Conservation (phyloP, 1,284 basidiomycete species). For the Malassezia sp. region DNA sequence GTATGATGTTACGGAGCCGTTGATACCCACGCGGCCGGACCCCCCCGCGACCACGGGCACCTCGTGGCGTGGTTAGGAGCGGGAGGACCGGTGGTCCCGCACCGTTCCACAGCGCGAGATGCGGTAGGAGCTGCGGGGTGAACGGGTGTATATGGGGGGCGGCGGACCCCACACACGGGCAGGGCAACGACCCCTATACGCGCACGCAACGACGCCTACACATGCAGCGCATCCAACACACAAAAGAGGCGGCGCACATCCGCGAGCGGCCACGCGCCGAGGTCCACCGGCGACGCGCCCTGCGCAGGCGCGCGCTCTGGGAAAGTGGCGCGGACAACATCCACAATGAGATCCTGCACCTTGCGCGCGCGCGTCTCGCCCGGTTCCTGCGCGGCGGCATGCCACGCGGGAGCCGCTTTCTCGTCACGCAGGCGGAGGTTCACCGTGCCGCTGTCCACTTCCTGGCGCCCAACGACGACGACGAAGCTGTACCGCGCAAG, state of each 20-base stretch:
- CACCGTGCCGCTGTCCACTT: constrained; percentile 26
- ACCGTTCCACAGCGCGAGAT: too few relatives aligned
- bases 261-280: constrained; percentile 20
- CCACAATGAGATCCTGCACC: constrained; percentile 5
- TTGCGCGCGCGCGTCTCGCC: not conserved
- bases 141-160: too few relatives aligned
- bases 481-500: constrained; percentile 34
- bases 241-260: constrained; percentile 20
- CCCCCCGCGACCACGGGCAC: not conserved
- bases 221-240: constrained; percentile 20
- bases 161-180: too few relatives aligned
- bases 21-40: constrained; percentile 46
- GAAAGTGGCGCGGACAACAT: constrained; percentile 1
- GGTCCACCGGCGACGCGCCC: constrained; percentile 4
- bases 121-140: too few relatives aligned
- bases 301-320: constrained; percentile 1
- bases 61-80: constrained; percentile 6
- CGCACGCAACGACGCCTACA: constrained; percentile 9
- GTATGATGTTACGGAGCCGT: constrained; percentile 58
- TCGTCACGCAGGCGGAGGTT: constrained; percentile 28
- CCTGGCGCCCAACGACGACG: constrained; percentile 37
- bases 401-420: constrained; percentile 7
- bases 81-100: too few relatives aligned
- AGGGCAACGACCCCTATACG: too few relatives aligned
- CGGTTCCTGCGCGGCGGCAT: not conserved